A percentile compares a stretch with the other conserved stretches of the same genome.
phyloP scores from a whole-genome alignment of 2,329 filamentous ascomycete genomes.

The Aspergillus texensis region DNA sequence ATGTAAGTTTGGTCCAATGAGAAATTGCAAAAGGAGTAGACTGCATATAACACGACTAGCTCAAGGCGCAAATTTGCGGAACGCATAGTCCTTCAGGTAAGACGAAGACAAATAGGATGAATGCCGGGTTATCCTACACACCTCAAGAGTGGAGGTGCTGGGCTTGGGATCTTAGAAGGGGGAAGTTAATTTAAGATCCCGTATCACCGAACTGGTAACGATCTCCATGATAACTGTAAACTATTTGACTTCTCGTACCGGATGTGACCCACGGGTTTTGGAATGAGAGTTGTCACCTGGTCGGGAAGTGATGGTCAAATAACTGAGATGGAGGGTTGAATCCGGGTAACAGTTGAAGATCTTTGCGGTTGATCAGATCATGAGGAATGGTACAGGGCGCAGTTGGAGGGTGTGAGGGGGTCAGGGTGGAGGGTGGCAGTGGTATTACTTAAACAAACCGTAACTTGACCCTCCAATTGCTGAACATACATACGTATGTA shows the following conservation, averaged over 20 bases:
- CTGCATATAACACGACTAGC: constrained; percentile 7
- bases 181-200: constrained; percentile 13
- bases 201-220: constrained; percentile 9
- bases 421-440: background rate
- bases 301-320: background rate
- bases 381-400: constrained; percentile 6
- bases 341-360: background rate
- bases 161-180: constrained; percentile 13
- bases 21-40: background rate
- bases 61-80: constrained; percentile 4
- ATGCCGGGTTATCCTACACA: background rate
- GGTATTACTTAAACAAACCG: background rate
- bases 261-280: background rate
- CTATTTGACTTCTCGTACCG: constrained; percentile 3
- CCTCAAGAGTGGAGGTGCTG: constrained; percentile 8
- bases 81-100: constrained; percentile 7
- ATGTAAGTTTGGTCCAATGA: background rate
- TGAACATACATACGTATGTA: too few species aligned
- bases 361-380: constrained; percentile 7
- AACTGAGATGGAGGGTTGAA: background rate
- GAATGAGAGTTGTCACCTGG: constrained; percentile 7
- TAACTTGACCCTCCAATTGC: background rate
- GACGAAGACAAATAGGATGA: constrained; percentile 6
- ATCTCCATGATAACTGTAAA: constrained; percentile 14
- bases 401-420: background rate